A percentile compares a stretch with the other conserved stretches of the same genome.
Conservation (phyloP, 441 rosid species). For the Gossypium schwendimanii region DNA sequence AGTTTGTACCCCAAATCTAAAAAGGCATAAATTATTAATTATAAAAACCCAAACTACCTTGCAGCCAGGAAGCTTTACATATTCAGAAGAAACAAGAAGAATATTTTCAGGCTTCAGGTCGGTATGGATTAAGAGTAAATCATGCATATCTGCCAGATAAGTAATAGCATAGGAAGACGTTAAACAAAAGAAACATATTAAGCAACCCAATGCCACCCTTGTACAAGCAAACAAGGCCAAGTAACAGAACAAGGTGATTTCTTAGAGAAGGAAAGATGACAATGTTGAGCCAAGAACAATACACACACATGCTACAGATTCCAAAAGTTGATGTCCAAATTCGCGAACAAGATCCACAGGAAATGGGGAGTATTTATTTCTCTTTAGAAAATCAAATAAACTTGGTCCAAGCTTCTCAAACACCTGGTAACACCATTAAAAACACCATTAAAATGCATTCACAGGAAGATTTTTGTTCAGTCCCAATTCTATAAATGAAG, state of each 20-base stretch:
- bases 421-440: constrained; percentile 78
- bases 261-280: constrained; percentile 19
- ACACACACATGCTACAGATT: constrained; percentile 91
- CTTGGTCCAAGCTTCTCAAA: constrained; percentile 98
- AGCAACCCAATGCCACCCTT: constrained; percentile 17
- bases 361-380: constrained; percentile 80
- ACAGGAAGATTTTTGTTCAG: constrained; percentile 55
- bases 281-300: constrained; percentile 38
- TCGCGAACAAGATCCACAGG: constrained; percentile 93
- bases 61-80: constrained; percentile 51
- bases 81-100: constrained; percentile 73
- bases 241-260: constrained; percentile 19
- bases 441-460: constrained; percentile 68
- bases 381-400: constrained; percentile 86
- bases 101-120: constrained; percentile 89
- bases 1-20: constrained; percentile 25
- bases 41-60: constrained; percentile 47
- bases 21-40: constrained; percentile 20
- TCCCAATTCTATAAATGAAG: constrained; percentile 30
- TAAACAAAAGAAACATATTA: constrained; percentile 7
- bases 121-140: constrained; percentile 67
- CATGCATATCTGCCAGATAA: constrained; percentile 68
- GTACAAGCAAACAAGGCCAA: constrained; percentile 23
- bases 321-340: constrained; percentile 93
- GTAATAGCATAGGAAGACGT: constrained; percentile 18